Conservation (phyloP, 2,329 filamentous ascomycete genomes). For the Botrytis pseudocinerea region DNA sequence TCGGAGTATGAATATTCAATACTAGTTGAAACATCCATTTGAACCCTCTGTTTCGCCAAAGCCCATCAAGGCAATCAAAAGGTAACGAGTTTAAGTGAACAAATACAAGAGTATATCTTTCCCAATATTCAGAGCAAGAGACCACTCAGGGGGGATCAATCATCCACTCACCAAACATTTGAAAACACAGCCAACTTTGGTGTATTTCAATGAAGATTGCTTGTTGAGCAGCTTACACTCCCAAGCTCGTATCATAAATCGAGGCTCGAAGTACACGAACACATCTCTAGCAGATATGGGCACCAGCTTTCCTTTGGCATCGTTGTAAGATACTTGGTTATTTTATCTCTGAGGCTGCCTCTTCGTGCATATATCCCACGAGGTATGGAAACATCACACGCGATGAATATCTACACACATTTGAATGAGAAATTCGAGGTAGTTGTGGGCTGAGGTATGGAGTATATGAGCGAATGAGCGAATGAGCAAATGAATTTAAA, state of each 20-base stretch:
- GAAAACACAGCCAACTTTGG: not conserved
- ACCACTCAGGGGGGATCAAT: not conserved
- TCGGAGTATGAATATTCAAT: not conserved
- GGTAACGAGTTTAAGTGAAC: not conserved
- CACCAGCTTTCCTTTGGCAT: not conserved
- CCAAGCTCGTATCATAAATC: not conserved
- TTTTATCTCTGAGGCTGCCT: not conserved
- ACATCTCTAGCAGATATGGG: not conserved
- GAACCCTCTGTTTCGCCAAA: not conserved
- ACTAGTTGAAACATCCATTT: not conserved
- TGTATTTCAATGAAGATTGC: not conserved
- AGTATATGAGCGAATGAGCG: not conserved
- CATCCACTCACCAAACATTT: not conserved
- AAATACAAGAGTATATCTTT: not conserved
- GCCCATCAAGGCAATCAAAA: not conserved
- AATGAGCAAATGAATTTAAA: not conserved
- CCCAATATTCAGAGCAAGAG: not conserved
- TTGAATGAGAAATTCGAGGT: not conserved
- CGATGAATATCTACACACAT: not conserved
- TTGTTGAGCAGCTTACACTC: not conserved
- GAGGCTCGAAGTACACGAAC: not conserved
- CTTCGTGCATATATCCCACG: not conserved
- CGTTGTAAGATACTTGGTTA: not conserved
- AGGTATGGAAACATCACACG: not conserved
- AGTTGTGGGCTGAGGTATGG: not conserved